These are phyloP conservation scores for Collybia nuda DNA, from an alignment of 768 basidiomycete genomes.

Conservation along the genomic window DNA sequence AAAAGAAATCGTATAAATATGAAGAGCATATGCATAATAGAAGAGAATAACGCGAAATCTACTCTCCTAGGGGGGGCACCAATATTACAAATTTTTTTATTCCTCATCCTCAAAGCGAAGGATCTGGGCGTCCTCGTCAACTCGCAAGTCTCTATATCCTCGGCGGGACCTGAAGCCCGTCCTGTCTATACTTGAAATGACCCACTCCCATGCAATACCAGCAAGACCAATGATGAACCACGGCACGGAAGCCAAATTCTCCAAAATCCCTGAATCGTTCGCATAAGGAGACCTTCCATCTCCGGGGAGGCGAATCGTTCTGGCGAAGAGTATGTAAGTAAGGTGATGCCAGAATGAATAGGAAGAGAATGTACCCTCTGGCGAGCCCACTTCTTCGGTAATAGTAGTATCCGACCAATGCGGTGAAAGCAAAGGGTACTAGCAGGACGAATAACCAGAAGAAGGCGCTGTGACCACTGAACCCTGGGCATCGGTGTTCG, in stretches of 20 bases:
- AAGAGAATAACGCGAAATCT: neutral
- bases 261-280: constrained; percentile 46
- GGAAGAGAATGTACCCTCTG: constrained; percentile 52
- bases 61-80: neutral
- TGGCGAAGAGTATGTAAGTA: constrained; percentile 24
- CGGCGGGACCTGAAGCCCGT: constrained; percentile 46
- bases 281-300: constrained; percentile 38
- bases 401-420: constrained; percentile 79
- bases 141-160: constrained; percentile 75
- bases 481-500: constrained; percentile 78
- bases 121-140: constrained; percentile 89
- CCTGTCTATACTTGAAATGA: constrained; percentile 46
- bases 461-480: constrained; percentile 66
- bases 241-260: constrained; percentile 83
- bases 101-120: constrained; percentile 83
- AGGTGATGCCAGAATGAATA: constrained; percentile 5
- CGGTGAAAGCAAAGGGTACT: constrained; percentile 77
- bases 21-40: neutral
- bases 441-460: constrained; percentile 85
- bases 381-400: constrained; percentile 71
- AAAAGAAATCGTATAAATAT: neutral
- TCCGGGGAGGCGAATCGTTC: constrained; percentile 78
- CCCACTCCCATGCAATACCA: constrained; percentile 71
- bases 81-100: constrained; percentile 16
- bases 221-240: constrained; percentile 85